Base-by-base conservation (phyloP, 169 alveolate genomes). In the Eimeria necatrix region DNA sequence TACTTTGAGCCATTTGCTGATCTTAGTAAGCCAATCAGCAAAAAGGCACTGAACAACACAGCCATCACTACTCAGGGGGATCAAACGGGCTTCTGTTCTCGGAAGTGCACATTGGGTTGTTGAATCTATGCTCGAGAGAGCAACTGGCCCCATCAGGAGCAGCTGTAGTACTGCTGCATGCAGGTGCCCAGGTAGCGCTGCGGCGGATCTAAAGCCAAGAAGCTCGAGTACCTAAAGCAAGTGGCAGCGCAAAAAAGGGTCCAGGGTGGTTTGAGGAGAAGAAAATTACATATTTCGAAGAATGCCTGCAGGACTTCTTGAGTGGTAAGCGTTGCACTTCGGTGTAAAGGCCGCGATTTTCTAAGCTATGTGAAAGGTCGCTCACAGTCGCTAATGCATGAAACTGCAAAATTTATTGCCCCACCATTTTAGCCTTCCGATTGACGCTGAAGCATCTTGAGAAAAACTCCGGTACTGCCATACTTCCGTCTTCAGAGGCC, bases 171-270 rank as follows among this genome's bases (percentile, higher is more conserved):
- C 49, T 60, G 92, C 92, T 20, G 92, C 76, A 60, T 85, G 92
- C 3, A 85, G 92, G 60, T 85, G 92, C 48, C 20, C 61, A 4
- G 92, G 92, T 4, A 85, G 71, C 32, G 92, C 92, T 41, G 92
- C 92, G n/a, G 92, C 92, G n/a, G 92, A 85, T 51, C 92, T 52
- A 60, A 85, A 85, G 20, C 92, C 92, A 32, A 85, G 92, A n/a
- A 85, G 92, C 48, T 85, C 92, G 20, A 85, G 78, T 52, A 85
- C 80, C 92, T 85, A 80, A 56, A 60, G 26, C 14, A 9, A 8
- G 52, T 22, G 10, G 52, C 7, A 5, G 14, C 41, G 74, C 32
- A 20, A 12, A 76, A 20, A 20, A 76, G 1, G 61, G 7, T 20
- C 14, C 86, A 48, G 4, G 46, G 4, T 18, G 3, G 18, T 48